These are phyloP conservation scores for Candolleomyces eurysporus DNA, from an alignment of 768 basidiomycete species.

Conservation along the genomic window DNA sequence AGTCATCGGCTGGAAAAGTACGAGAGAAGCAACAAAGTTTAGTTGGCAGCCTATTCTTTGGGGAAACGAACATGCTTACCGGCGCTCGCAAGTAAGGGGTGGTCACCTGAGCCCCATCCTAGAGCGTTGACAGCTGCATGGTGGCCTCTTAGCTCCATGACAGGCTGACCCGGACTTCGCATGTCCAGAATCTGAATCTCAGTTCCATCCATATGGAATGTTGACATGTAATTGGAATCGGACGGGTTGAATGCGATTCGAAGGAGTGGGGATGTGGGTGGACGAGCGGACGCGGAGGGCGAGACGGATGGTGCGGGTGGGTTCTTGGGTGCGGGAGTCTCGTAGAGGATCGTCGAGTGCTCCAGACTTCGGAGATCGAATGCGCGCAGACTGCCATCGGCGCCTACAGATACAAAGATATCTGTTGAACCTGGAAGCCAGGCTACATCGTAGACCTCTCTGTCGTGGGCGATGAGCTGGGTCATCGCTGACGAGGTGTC, in stretches of 20 bases:
- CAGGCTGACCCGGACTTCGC: constrained; percentile 93
- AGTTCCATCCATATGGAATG: constrained; percentile 90
- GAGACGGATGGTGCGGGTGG: constrained; percentile 57
- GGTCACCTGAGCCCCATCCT: constrained; percentile 86
- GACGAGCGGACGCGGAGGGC: constrained; percentile 59
- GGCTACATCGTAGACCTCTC: constrained; percentile 96
- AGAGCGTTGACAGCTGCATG: constrained; percentile 80
- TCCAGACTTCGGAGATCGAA: constrained; percentile 96
- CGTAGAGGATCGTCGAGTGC: constrained; percentile 97
- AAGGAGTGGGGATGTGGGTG: constrained; percentile 77
- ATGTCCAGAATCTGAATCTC: constrained; percentile 95
- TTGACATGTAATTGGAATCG: constrained; percentile 94
- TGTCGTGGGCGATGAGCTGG: constrained; percentile 95
- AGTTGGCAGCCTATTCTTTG: not conserved
- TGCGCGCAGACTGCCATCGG: constrained; percentile 93
- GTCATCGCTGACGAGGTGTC: constrained; percentile 92
- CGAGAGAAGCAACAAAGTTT: not conserved
- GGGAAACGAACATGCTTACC: constrained; percentile 40
- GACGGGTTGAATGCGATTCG: constrained; percentile 90
- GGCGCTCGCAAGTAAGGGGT: constrained; percentile 83
- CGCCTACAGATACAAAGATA: constrained; percentile 97
- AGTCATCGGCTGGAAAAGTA: constrained; percentile 73
- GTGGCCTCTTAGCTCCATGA: constrained; percentile 88
- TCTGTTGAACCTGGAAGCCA: constrained; percentile 96
- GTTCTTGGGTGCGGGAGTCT: constrained; percentile 81